A percentile compares a stretch with the other conserved stretches of the same genome.
phyloP scores from a whole-genome alignment of 768 basidiomycete genomes.

The Amanita thiersii region DNA sequence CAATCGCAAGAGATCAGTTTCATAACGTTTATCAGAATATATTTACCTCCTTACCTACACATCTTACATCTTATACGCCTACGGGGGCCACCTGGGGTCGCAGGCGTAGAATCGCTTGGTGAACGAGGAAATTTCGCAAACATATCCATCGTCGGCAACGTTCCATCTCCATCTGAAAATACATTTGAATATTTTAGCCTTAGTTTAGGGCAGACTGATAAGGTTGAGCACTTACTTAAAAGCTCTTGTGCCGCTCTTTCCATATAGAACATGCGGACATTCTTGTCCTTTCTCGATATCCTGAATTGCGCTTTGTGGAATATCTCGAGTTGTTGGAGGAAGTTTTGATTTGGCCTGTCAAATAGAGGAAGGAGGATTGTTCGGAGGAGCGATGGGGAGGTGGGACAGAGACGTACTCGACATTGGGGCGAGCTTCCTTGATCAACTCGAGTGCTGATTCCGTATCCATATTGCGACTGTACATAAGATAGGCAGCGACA shows the following conservation, averaged over 20 bases:
- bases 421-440: conserved; percentile 50
- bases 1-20: not conserved
- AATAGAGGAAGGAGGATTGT: conserved; percentile 1
- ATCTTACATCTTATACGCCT: conserved; percentile 83
- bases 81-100: conserved; percentile 45
- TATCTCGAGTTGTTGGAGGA: conserved; percentile 71
- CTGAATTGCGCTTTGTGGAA: conserved; percentile 69
- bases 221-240: conserved; percentile 50
- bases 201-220: conserved; percentile 11
- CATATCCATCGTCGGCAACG: conserved; percentile 56
- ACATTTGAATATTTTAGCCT: conserved; percentile 8
- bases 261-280: conserved; percentile 77
- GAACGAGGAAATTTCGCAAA: conserved; percentile 69
- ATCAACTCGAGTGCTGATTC: conserved; percentile 64
- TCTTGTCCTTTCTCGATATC: conserved; percentile 59
- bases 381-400: not conserved
- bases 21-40: not conserved
- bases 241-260: conserved; percentile 67
- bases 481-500: conserved; percentile 86
- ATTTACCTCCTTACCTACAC: conserved; percentile 69
- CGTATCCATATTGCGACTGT: conserved; percentile 47
- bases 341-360: conserved; percentile 77
- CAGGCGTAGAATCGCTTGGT: conserved; percentile 50
- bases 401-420: conserved; percentile 48
- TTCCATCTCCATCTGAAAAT: conserved; percentile 64